phyloP scores from a whole-genome alignment of 306 rosid species.

The Gleditsia sinensis region DNA sequence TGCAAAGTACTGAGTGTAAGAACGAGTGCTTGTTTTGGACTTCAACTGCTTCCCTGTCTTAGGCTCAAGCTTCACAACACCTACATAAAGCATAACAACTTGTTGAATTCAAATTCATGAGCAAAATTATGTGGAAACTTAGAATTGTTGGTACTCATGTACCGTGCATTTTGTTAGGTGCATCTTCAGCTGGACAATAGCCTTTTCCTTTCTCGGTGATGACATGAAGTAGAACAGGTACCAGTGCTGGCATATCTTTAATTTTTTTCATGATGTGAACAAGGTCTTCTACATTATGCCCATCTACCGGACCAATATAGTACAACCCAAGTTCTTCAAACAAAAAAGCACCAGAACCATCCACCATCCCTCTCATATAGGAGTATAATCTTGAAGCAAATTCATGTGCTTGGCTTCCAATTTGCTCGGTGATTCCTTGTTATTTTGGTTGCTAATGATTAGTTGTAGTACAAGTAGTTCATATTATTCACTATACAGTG shows the following conservation, averaged over 20 bases:
- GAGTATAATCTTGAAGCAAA: slow-evolving; percentile 56
- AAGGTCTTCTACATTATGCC: slow-evolving; percentile 61
- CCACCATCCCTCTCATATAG: slow-evolving; percentile 46
- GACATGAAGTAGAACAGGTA: slow-evolving; percentile 56
- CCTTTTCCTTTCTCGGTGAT: slow-evolving; percentile 62
- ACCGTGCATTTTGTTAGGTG: slow-evolving; percentile 66
- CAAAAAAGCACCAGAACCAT: slow-evolving; percentile 50
- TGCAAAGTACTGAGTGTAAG: slow-evolving; percentile 54
- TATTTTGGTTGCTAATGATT: neutral
- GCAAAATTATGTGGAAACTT: neutral
- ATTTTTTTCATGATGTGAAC: slow-evolving; percentile 47
- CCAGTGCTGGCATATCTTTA: slow-evolving; percentile 43
- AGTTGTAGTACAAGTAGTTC: neutral
- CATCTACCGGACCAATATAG: slow-evolving; percentile 72
- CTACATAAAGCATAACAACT: slow-evolving; percentile 17
- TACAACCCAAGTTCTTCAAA: slow-evolving; percentile 72
- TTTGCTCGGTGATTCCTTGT: slow-evolving; percentile 52
- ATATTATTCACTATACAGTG: too few species aligned
- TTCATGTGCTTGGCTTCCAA: slow-evolving; percentile 51
- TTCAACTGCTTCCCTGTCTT: slow-evolving; percentile 52
- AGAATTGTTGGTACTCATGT: neutral
- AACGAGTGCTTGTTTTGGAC: slow-evolving; percentile 36
- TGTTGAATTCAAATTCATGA: neutral
- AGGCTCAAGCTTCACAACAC: slow-evolving; percentile 54
- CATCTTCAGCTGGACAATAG: slow-evolving; percentile 52